Base-by-base conservation (phyloP, 768 basidiomycete genomes). In the Panus rudis region DNA sequence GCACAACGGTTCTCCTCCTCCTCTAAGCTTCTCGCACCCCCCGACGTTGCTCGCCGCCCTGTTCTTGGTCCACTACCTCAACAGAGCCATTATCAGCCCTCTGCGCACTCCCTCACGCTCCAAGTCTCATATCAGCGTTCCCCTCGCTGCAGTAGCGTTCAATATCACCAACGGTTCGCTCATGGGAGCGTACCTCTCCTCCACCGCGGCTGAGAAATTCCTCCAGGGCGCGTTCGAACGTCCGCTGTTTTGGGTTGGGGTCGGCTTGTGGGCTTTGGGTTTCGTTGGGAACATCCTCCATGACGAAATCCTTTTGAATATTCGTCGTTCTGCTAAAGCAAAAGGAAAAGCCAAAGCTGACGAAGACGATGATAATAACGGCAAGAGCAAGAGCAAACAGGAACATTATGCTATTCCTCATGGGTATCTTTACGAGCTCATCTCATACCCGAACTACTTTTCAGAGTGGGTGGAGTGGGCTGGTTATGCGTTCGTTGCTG, bases 381-480 rank as follows among this genome's bases (percentile, higher is more conserved):
- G 61, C 50, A 37, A 56, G 54, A 56, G 64, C 39, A 37, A 56
- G 54, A 56, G 64, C 39, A 54, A 48, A 19, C 62, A 59, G 31
- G 75, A 79, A 38, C 70, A 87, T 61, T 90, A 90, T 57, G 80
- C 81, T 4, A 81, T 92, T 46, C 92, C 94, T 0, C 74, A 82
- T 39, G 89, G 86, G 0, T 73, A 78, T 17, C 66, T 94, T 14
- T 96, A 85, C 69, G 54, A 60, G 32, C 81, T 76, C 56, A 68
- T 97, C 53, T 90, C 91, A 5, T 94, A 82, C 65, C 94, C 94
- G 8, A 92, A 96, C 61, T 98, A 97, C 65, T 66, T 91, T 16
- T 91, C 84, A 63, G 94, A 97, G 59, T 98, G 94, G 94, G 46
- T 84, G 43, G 94, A 98, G 63, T 98, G 93, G 92, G 51, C 78